Evolutionary conservation across 306 rosid genomes (phyloP), one percentile per base, ranked within the genome.

Genomic region (Styphnolobium japonicum): DNA sequence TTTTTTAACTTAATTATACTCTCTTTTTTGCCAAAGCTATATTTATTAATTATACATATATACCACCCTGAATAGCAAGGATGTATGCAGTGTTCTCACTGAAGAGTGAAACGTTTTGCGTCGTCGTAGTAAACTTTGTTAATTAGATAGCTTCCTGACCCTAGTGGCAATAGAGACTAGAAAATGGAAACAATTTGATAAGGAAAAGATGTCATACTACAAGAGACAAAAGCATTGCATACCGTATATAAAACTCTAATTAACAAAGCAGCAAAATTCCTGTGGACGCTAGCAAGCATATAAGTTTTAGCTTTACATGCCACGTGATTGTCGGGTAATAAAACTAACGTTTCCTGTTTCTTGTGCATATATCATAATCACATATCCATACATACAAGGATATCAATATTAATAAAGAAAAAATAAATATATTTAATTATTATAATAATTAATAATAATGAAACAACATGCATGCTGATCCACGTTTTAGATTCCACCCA

Each of bases 281-380:
- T 48, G 11, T 8, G 58, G 48, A 77, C 58, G 42, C 46, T 7
- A 27, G 34, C 40, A 39, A 36, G 33, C 37, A 55, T 12, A 36
- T 11, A 67, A 48, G 61, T 51, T 51, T 33, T 4, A 69, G 15
- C 39, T 40, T 12, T 29, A 18, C 27, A 34, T 43, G 60, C 39
- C 71, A 46, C 71, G 71, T 69, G 71, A 79, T 70, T 21, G 36
- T 70, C 40, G 56, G 22, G 83, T 69, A 27, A 48, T 51, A 31
- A n/a, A 23, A 37, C 21, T 8, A 22, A 2, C 11, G 51, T 66
- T 19, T 40, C 72, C 11, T 66, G n/a, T 34, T 8, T 66, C 11
- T 22, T 12, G 72, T 22, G 18, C 66, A 72, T 53, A 46, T 53
- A 51, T 33, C 34, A 53, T 22, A 18, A 53, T 14, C 16, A 71